phyloP scores from a whole-genome alignment of 176 grass and related monocot genomes.

The Triticum timopheevii region DNA sequence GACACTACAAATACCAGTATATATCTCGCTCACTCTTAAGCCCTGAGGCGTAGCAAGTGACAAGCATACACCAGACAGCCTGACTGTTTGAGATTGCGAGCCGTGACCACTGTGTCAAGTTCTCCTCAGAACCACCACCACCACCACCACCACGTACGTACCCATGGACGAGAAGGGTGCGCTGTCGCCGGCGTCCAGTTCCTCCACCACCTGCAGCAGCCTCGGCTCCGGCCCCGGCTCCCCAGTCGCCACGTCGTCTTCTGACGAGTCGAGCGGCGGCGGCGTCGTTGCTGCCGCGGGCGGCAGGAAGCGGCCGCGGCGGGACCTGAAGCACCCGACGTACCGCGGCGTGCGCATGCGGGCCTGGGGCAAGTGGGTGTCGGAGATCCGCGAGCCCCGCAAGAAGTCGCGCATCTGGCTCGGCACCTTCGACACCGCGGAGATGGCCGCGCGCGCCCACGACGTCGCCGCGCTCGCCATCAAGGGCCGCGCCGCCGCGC shows the following conservation, averaged over 20 bases:
- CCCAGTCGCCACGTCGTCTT: background rate
- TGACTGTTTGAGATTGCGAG: background rate
- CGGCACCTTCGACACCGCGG: conserved; percentile 70
- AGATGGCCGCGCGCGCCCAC: conserved; percentile 80
- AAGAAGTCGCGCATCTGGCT: conserved; percentile 99
- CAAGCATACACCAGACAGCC: background rate
- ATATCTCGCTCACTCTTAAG: conserved; percentile 9
- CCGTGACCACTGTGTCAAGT: background rate
- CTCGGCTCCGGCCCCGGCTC: background rate
- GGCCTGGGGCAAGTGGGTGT: conserved; percentile 96
- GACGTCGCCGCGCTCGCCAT: conserved; percentile 74
- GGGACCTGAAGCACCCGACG: conserved; percentile 67
- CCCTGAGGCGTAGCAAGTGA: background rate
- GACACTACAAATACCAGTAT: conserved; percentile 7
- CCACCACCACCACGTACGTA: background rate
- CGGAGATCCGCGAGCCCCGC: conserved; percentile 93
- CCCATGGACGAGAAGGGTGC: conserved; percentile 30
- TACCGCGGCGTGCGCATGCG: conserved; percentile 78
- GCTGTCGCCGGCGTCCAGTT: conserved; percentile 23
- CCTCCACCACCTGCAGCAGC: background rate
- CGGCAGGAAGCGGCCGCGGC: conserved; percentile 46
- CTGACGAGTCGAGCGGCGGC: conserved; percentile 8
- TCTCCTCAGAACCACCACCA: background rate
- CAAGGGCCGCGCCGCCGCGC: conserved; percentile 48
- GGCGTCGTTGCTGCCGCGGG: background rate